Base-by-base conservation (phyloP, 2,329 filamentous ascomycete genomes). In the Dothideomycetes sp. region DNA sequence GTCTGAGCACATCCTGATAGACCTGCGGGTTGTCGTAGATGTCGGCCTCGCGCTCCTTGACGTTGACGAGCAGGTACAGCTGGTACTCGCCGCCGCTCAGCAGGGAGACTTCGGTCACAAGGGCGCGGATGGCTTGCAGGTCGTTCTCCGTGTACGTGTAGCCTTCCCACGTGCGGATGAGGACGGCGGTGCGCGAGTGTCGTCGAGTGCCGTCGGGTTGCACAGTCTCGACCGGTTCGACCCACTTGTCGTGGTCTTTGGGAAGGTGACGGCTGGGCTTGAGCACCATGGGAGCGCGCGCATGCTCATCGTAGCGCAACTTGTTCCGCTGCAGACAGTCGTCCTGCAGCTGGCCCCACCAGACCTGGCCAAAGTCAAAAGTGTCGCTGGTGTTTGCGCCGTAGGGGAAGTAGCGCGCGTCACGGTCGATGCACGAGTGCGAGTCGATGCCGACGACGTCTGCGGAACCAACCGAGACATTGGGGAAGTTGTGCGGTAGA, bases 291-390 rank as follows among this genome's bases (percentile, higher is more conserved):
- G 47, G 42, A n/a, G 46, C 44, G 12, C 66, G 56, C 68, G 62
- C 62, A 17, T 51, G 49, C 1, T 57, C 57, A 5, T 51, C 50
- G 44, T 53, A 91, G 15, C 85, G 75, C 29, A 72, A 71, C 42
- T 72, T 66, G 59, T 93, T 93, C 48, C 65, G 69, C 47, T 71
- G 60, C 1, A 78, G 56, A 52, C 84, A 91, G 19, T 72, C 61
- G 37, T 75, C 64, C 55, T 89, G 83, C 14, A 89, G 63, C 22
- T 71, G 60, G 11, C 79, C 79, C 84, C 84, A 91, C 46, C 75
- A 70, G 22, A 86, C 72, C 18, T 66, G 63, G 19, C 73, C 65
- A 79, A 81, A 87, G 16, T 77, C 63, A 5, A 75, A 58, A 9
- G 46, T 48, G 36, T 52, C 22, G 44, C 55, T 43, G 57, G 59